Base-by-base conservation (phyloP, 2,329 filamentous ascomycete species). In the Ophiostoma fasciatum region DNA sequence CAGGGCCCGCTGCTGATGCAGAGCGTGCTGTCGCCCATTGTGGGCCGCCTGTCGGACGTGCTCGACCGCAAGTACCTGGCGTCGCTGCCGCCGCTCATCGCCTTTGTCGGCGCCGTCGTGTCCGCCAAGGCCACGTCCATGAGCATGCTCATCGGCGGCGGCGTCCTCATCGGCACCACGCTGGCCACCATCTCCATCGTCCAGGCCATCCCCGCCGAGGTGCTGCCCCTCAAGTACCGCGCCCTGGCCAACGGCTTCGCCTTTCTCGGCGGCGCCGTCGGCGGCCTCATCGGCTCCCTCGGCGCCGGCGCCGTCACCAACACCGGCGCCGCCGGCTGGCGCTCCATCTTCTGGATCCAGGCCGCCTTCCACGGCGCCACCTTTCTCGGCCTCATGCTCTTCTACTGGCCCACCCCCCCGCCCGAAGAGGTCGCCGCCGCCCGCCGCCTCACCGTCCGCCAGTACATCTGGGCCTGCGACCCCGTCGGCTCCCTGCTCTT, bases 311-410 rank as follows among this genome's bases (percentile, higher is more conserved):
- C 59, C 7, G 61, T 70, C 3, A 69, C 68, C 0, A 65, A 68
- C 39, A 48, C 58, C 11, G 54, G 55, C 35, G 42, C 56, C 1
- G 53, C 49, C 1, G 68, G 68, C 15, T 73, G 68, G 68, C 56
- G 68, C 2, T 60, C 62, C 44, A 71, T 73, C 43, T 73, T 70
- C 47, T 73, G 68, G 68, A 68, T 72, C 12, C 68, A 72, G 49
- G 66, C 67, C 2, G 66, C 56, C 7, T 63, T 71, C 40, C 66
- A 71, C 41, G 56, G 58, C 8, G 50, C 59, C 12, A 67, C 64
- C 0, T 56, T 59, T 2, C 25, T 66, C 1, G 66, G 66, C 4
- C 49, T 71, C 22, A 47, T 70, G 23, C 42, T 59, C 19, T 61
- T 65, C 48, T 62, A 68, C 54, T 58, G 58, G 55, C n/a, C n/a